Evolutionary conservation across 805 yeast genomes (phyloP).

Genomic region (Nakazawaea sp.): DNA sequence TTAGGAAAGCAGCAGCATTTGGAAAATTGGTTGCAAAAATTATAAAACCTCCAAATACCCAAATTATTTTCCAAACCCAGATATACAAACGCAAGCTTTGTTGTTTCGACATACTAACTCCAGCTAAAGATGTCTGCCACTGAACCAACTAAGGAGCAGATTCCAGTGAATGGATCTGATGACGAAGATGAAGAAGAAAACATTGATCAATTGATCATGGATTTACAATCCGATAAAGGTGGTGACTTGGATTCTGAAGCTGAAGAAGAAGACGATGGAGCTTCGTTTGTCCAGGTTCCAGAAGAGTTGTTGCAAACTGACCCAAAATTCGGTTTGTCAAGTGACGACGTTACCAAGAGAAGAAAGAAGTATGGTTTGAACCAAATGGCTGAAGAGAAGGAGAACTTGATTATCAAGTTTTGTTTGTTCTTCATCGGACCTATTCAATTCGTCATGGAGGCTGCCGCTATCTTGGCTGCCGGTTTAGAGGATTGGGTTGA

Average conservation of each 20-base stretch:
- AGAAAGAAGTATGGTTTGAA: slow-evolving; percentile 87
- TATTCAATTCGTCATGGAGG: slow-evolving; percentile 95
- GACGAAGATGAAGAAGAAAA: slow-evolving; percentile 66
- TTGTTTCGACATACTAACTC: too few relatives aligned
- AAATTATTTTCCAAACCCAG: too few relatives aligned
- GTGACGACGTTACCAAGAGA: slow-evolving; percentile 74
- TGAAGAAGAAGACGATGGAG: slow-evolving; percentile 39
- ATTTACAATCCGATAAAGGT: slow-evolving; percentile 66
- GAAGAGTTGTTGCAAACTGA: slow-evolving; percentile 82
- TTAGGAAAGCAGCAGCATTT: too few relatives aligned
- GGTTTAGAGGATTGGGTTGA: slow-evolving; percentile 98
- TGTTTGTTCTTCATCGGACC: slow-evolving; percentile 90
- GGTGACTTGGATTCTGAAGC: slow-evolving; percentile 43
- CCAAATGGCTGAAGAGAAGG: slow-evolving; percentile 87
- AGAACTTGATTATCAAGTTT: slow-evolving; percentile 73
- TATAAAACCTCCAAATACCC: too few relatives aligned
- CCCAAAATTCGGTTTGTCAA: slow-evolving; percentile 67
- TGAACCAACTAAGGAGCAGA: slow-evolving; percentile 20
- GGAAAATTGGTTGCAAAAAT: too few relatives aligned
- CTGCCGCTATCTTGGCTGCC: slow-evolving; percentile 91
- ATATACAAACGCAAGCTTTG: too few relatives aligned
- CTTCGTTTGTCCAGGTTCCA: slow-evolving; percentile 71
- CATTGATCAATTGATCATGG: slow-evolving; percentile 67
- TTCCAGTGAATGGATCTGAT: slow-evolving; percentile 35
- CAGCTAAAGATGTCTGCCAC: slow-evolving; percentile 14